Evolutionary conservation across 2,329 filamentous ascomycete species (phyloP), one percentile per base, ranked within the genome.

Genomic region (Elsinoe batatas): DNA sequence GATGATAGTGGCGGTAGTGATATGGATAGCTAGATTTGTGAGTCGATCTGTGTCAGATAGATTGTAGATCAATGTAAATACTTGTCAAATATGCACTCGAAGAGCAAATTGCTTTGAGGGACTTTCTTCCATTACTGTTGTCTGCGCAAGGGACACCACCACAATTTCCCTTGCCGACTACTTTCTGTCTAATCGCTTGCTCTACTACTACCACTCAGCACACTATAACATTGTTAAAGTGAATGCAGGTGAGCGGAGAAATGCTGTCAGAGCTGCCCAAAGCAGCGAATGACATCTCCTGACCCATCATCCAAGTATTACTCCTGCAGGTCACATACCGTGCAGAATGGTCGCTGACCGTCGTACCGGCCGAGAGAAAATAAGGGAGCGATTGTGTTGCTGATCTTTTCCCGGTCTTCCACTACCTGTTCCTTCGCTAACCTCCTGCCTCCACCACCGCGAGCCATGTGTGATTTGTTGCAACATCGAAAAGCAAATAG

Each of bases 1-100:
- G 74, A 76, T 58, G 74, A 77, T 60, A 66, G 68, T 37, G 67
- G 68, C 18, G 72, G 72, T 49, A 69, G 69, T 57, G 72, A 73
- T 61, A 68, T 65, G 61, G 68, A 68, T 63, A 62, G 64, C 46
- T 61, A 58, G 43, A 37, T 20, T n/a, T 53, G 6, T 11, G 13
- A 15, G 4, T 17, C 3, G 26, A 15, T 10, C 1, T 33, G 5
- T 35, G 44, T n/a, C n/a, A 38, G 15, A 49, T 49, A 35, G 44
- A 49, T 10, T 35, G 44, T 35, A 35, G 44, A 49, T 18, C 15
- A n/a, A 44, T 49, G 26, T 49, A 49, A 33, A 49, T 49, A 49
- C 26, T 33, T 49, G 44, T 49, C 26, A 26, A 7, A 17, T 20
- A 49, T 49, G n/a, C 44, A 49, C 44, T 10, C 8, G 26, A 12